These are phyloP conservation scores for Penstemon eatonii DNA, from an alignment of 257 asterid genomes.

Conservation along the genomic window DNA sequence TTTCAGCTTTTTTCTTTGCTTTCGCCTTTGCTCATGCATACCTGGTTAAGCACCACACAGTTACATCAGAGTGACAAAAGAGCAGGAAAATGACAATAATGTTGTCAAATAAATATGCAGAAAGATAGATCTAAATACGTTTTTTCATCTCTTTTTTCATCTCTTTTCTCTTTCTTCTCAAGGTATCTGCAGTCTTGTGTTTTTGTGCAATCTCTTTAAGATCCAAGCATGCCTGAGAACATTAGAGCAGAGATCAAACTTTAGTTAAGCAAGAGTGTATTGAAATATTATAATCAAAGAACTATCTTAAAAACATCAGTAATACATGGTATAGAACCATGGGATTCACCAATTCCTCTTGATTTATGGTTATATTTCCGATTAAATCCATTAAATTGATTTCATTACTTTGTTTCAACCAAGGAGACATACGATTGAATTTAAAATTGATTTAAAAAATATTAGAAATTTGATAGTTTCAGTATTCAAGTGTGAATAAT, in stretches of 20 bases:
- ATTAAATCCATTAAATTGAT: neutral
- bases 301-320: neutral
- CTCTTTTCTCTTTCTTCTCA: conserved; percentile 57
- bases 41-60: conserved; percentile 34
- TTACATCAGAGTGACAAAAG: conserved; percentile 2
- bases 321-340: neutral
- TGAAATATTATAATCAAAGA: neutral
- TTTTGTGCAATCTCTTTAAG: conserved; percentile 51
- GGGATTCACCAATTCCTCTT: neutral
- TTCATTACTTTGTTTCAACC: neutral
- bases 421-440: neutral
- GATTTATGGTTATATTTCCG: neutral
- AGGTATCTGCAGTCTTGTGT: conserved; percentile 35
- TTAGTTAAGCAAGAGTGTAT: conserved; percentile 1
- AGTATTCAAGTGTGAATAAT: neutral
- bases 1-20: conserved; percentile 38
- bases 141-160: conserved; percentile 58
- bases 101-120: neutral
- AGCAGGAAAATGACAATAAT: neutral
- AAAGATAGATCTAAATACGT: conserved; percentile 31
- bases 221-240: conserved; percentile 46
- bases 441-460: no score
- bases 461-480: neutral
- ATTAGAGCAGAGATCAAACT: conserved; percentile 4
- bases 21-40: conserved; percentile 55